Conservation (phyloP, 495 filamentous ascomycete species). For the Aspergillus hancockii region DNA sequence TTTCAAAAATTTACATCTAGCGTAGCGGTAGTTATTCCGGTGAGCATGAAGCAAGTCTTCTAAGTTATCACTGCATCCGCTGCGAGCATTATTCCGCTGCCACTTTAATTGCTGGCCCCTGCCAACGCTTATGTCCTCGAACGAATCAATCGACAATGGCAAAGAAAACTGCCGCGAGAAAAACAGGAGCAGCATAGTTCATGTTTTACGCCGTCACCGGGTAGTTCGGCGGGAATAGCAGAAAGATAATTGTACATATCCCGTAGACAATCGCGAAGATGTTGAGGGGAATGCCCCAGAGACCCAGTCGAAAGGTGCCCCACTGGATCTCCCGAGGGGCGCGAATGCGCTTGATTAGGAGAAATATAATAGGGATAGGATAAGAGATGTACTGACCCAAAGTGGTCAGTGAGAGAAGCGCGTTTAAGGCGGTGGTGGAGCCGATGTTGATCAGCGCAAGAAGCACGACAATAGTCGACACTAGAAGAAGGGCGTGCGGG, state of each 20-base stretch:
- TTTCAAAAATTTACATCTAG: too few relatives aligned
- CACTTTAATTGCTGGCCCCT: constrained; percentile 28
- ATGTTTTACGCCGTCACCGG: constrained; percentile 45
- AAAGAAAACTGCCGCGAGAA: constrained; percentile 41
- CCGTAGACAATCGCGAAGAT: constrained; percentile 41
- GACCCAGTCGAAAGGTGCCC: constrained; percentile 34
- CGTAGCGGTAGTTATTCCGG: too few relatives aligned
- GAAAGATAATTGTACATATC: constrained; percentile 43
- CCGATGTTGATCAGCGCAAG: constrained; percentile 56
- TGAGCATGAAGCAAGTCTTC: too few relatives aligned
- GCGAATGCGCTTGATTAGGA: constrained; percentile 33
- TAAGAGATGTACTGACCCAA: constrained; percentile 54
- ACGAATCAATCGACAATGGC: constrained; percentile 41
- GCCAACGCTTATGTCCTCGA: constrained; percentile 37
- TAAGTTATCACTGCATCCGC: too few relatives aligned
- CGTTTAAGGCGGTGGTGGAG: constrained; percentile 47
- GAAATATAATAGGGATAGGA: constrained; percentile 45
- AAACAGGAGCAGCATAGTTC: constrained; percentile 48
- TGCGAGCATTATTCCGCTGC: too few relatives aligned
- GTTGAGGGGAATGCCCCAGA: constrained; percentile 42
- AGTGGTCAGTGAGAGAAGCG: constrained; percentile 50
- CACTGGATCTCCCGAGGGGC: constrained; percentile 25
- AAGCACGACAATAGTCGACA: constrained; percentile 32
- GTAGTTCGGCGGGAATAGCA: constrained; percentile 44
- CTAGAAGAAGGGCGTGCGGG: constrained; percentile 46